Conservation (phyloP, 352 stramenopile genomes). For the Globisporangium emineosum region DNA sequence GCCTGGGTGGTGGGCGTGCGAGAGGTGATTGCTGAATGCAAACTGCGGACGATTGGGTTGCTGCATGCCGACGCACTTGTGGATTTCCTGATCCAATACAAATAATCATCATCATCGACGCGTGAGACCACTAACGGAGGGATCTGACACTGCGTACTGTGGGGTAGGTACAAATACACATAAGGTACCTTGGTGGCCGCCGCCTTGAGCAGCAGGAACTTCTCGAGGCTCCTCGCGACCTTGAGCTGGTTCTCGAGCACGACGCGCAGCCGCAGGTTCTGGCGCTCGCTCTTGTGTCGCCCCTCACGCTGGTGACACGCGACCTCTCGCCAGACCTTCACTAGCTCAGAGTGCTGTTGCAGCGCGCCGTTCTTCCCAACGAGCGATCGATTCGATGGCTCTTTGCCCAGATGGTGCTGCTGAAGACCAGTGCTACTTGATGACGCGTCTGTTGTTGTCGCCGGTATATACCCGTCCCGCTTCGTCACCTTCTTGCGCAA, state of each 20-base stretch:
- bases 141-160: no score
- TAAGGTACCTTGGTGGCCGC: not conserved
- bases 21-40: no score
- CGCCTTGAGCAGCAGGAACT: not conserved
- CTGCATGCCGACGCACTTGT: not conserved
- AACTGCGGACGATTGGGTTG: not conserved
- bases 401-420: not conserved
- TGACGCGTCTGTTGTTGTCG: no score
- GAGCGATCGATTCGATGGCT: not conserved
- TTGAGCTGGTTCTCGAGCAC: constrained; percentile 49
- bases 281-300: constrained; percentile 24
- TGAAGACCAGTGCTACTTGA: not conserved
- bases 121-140: no score
- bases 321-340: constrained; percentile 8
- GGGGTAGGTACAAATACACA: not conserved
- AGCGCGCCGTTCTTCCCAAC: not conserved
- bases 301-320: not conserved
- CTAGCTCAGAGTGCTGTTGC: not conserved
- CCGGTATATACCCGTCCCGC: not conserved
- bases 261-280: constrained; percentile 50
- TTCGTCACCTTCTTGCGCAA: constrained; percentile 17
- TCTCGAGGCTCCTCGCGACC: constrained; percentile 41
- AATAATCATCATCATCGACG: not conserved
- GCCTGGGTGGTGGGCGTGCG: no score
- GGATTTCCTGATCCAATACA: not conserved